Percentiles rank a stretch among this genome's conserved stretches.
Conservation (phyloP, 805 yeast genomes). For the Gaillardinia entomophila region DNA sequence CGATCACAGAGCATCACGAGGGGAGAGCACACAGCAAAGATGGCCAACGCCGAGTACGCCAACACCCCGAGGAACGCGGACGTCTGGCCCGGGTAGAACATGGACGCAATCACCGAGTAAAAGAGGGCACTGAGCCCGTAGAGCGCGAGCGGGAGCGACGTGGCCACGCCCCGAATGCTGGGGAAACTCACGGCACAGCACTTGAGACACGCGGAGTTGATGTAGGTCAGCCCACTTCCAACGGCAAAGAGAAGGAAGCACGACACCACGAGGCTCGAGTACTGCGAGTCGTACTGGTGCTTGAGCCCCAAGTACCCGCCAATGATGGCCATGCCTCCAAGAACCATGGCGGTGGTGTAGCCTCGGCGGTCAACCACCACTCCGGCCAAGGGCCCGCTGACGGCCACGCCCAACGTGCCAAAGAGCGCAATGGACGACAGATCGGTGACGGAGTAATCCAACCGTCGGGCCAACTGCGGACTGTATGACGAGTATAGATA, state of each 20-base stretch:
- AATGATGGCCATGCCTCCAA: slow-evolving; percentile 46
- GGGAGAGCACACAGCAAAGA: slow-evolving; percentile 43
- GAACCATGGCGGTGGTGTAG: slow-evolving; percentile 44
- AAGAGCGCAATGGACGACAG: slow-evolving; percentile 59
- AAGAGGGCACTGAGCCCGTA: slow-evolving; percentile 72
- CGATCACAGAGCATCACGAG: slow-evolving; percentile 36
- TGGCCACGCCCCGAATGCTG: slow-evolving; percentile 62
- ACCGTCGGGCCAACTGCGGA: slow-evolving; percentile 62
- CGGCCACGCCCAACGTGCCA: slow-evolving; percentile 62
- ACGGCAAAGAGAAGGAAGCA: slow-evolving; percentile 45
- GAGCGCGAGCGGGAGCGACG: slow-evolving; percentile 68
- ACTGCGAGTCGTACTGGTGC: slow-evolving; percentile 39
- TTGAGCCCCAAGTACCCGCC: slow-evolving; percentile 54
- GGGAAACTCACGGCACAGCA: slow-evolving; percentile 73
- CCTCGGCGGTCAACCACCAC: slow-evolving; percentile 58
- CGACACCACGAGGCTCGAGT: slow-evolving; percentile 35
- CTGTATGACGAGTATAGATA: slow-evolving; percentile 73
- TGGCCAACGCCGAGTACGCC: slow-evolving; percentile 34
- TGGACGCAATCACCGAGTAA: slow-evolving; percentile 50
- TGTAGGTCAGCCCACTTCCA: slow-evolving; percentile 67
- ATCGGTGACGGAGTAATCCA: slow-evolving; percentile 56
- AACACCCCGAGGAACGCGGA: slow-evolving; percentile 45
- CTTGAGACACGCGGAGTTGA: slow-evolving; percentile 60
- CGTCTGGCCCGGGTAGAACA: slow-evolving; percentile 54
- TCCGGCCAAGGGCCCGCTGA: slow-evolving; percentile 67